These are phyloP conservation scores for Globisporangium perplexum DNA, from an alignment of 352 stramenopile species.

Conservation along the genomic window DNA sequence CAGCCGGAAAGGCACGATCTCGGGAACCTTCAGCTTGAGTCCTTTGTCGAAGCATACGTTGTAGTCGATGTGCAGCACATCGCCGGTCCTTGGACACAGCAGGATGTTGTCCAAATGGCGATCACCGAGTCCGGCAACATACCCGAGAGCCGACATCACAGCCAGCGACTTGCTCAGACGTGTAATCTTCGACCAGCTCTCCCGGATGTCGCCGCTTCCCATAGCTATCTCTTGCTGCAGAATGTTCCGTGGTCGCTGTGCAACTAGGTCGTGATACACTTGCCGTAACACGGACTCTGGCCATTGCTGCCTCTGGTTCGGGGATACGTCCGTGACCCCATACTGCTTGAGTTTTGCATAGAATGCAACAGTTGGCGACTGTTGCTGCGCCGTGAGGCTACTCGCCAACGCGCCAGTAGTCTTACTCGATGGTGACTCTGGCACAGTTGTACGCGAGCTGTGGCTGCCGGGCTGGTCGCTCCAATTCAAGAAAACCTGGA, in stretches of 20 bases:
- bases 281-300: conserved; percentile 49
- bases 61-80: conserved; percentile 91
- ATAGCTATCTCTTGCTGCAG: conserved; percentile 57
- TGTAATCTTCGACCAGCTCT: conserved; percentile 50
- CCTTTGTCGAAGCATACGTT: conserved; percentile 92
- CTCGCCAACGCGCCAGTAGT: not conserved
- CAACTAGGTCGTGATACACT: conserved; percentile 63
- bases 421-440: conserved; percentile 15
- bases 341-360: conserved; percentile 81
- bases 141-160: conserved; percentile 86
- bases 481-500: conserved; percentile 69
- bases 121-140: conserved; percentile 87
- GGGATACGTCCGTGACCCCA: conserved; percentile 61
- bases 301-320: conserved; percentile 63
- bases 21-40: conserved; percentile 78
- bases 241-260: conserved; percentile 55
- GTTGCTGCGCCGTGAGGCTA: conserved; percentile 10
- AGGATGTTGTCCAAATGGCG: conserved; percentile 91
- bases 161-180: conserved; percentile 71
- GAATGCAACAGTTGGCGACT: conserved; percentile 67
- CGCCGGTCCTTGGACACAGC: conserved; percentile 64
- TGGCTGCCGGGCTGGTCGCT: conserved; percentile 18
- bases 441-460: conserved; percentile 11
- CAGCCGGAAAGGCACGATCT: conserved; percentile 89
- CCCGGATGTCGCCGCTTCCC: conserved; percentile 48